Evolutionary conservation across 2,329 filamentous ascomycete species (phyloP).

Genomic region (Fusarium sp.): DNA sequence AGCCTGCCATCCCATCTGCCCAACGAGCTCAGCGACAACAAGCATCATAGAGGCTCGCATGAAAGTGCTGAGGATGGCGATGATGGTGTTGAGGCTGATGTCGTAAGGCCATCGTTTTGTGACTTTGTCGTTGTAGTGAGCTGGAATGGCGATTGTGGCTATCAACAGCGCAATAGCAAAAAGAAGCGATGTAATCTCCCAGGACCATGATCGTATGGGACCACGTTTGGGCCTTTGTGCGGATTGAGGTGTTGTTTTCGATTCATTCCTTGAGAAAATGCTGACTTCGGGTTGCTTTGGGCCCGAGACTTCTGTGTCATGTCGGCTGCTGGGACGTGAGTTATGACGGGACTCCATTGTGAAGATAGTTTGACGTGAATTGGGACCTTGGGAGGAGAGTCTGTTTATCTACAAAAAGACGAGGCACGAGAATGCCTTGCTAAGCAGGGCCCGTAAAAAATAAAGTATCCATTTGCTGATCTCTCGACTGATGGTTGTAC

Average conservation of each 20-base stretch:
- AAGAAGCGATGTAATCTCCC: not conserved
- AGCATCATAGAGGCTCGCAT: constrained; percentile 16
- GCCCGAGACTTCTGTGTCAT: not conserved
- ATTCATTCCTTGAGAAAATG: not conserved
- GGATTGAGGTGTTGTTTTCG: not conserved
- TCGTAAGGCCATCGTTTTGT: constrained; percentile 15
- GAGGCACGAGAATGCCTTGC: not conserved
- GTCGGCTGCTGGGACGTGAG: not conserved
- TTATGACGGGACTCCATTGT: not conserved
- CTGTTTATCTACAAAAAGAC: not conserved
- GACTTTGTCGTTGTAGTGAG: constrained; percentile 5
- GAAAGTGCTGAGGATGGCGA: constrained; percentile 16
- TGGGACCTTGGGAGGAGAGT: not conserved
- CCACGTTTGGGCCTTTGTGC: not conserved
- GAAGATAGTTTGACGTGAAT: not conserved
- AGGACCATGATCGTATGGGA: not conserved
- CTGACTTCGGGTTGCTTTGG: not conserved
- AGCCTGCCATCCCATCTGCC: constrained; percentile 9
- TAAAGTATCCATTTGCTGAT: not conserved
- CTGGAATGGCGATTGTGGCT: not conserved
- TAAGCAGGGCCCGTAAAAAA: too few species aligned
- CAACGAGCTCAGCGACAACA: constrained; percentile 8
- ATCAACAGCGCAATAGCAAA: not conserved
- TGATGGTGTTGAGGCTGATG: constrained; percentile 12
- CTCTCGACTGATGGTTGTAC: not conserved